Percentiles rank a stretch among this genome's conserved stretches.
phyloP scores from a whole-genome alignment of 176 grass and related monocot species.

The Leersia perrieri region DNA sequence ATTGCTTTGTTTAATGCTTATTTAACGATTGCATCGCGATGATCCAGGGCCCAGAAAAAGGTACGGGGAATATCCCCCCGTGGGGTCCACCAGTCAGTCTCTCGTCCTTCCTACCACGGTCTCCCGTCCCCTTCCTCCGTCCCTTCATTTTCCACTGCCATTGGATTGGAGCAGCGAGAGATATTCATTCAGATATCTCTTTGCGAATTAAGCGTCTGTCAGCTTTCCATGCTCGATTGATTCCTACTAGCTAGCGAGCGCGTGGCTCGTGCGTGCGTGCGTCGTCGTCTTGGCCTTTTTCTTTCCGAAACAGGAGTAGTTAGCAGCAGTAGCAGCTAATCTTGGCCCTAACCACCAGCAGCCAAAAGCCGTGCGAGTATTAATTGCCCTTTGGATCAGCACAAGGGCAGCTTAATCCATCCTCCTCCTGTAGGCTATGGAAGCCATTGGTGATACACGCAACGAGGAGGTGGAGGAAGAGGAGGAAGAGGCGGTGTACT shows the following conservation, averaged over 20 bases:
- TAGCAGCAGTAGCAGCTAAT: neutral
- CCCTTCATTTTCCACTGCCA: too few relatives aligned
- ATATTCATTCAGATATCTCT: too few relatives aligned
- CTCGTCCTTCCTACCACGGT: neutral
- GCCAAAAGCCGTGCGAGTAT: too few relatives aligned
- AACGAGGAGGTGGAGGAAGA: constrained; percentile 16
- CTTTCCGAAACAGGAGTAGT: neutral
- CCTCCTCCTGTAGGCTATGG: too few relatives aligned
- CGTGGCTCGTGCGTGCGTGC: neutral
- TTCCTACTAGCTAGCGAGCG: too few relatives aligned
- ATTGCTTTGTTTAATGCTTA: too few relatives aligned
- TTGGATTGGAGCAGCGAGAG: too few relatives aligned
- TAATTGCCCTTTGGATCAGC: too few relatives aligned
- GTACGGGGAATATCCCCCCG: neutral
- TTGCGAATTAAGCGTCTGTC: too few relatives aligned
- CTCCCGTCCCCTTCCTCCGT: neutral
- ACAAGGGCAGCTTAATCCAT: neutral
- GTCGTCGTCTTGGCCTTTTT: neutral
- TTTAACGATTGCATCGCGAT: too few relatives aligned
- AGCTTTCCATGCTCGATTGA: too few relatives aligned
- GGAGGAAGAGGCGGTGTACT: constrained; percentile 32
- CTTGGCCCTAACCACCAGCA: neutral
- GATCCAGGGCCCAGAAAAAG: neutral
- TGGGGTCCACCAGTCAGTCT: neutral
- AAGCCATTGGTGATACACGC: neutral